phyloP scores from a whole-genome alignment of 2,329 filamentous ascomycete genomes.

The Pseudogymnoascus sp. region DNA sequence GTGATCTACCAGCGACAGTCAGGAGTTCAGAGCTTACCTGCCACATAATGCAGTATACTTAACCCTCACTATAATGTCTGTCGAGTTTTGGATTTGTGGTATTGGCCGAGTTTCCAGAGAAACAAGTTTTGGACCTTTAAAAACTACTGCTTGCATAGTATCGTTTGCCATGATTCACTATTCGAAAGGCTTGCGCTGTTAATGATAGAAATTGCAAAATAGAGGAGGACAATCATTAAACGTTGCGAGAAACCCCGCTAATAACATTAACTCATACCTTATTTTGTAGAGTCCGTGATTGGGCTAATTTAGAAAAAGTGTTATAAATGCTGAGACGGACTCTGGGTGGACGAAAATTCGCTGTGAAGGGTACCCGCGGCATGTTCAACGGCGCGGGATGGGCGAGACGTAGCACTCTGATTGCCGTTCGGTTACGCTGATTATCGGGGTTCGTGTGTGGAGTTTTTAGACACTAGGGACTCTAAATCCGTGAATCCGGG shows the following conservation, averaged over 20 bases:
- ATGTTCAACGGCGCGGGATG: not conserved
- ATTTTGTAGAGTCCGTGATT: not conserved
- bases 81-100: constrained; percentile 59
- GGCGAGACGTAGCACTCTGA: not conserved
- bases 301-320: not conserved
- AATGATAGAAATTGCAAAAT: not conserved
- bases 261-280: constrained; percentile 7
- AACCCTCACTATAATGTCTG: constrained; percentile 74
- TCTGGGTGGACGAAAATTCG: too few relatives aligned
- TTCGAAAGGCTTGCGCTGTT: not conserved
- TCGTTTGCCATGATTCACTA: not conserved
- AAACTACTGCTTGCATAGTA: constrained; percentile 70
- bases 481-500: not conserved
- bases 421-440: not conserved
- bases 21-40: constrained; percentile 9
- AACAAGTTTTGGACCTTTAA: constrained; percentile 73
- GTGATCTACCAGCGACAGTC: not conserved
- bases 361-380: not conserved
- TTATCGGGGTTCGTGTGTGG: not conserved
- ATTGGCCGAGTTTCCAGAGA: constrained; percentile 49
- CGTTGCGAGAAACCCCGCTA: not conserved
- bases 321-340: not conserved
- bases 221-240: not conserved
- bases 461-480: not conserved
- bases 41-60: constrained; percentile 75